Evolutionary conservation across 2,329 filamentous ascomycete genomes (phyloP).

Genomic region (Xylaria sp.): DNA sequence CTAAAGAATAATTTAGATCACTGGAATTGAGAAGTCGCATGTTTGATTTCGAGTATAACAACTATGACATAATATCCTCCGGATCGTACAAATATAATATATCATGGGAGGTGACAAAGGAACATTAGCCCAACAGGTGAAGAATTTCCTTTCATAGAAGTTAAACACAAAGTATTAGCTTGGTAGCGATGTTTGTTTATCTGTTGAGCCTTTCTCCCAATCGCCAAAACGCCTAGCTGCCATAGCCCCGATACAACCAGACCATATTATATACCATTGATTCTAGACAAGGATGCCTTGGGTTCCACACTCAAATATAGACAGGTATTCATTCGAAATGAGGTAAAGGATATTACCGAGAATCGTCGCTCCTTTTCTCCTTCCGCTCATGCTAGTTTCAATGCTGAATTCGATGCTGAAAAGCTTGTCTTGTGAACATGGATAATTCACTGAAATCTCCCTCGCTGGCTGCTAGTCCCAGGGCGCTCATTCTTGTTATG

Average conservation of each 20-base stretch:
- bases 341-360: background rate
- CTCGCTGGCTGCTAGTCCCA: background rate
- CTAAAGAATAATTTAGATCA: background rate
- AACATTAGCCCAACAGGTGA: background rate
- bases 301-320: background rate
- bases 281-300: background rate
- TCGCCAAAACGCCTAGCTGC: background rate
- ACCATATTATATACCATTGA: background rate
- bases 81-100: too few relatives aligned
- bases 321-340: background rate
- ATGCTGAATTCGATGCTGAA: background rate
- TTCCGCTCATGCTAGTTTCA: background rate
- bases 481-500: background rate
- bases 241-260: background rate
- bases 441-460: background rate
- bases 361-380: background rate
- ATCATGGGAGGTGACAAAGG: background rate
- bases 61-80: too few relatives aligned
- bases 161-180: background rate
- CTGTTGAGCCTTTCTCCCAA: background rate
- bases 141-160: background rate
- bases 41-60: background rate
- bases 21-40: too few relatives aligned
- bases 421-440: background rate
- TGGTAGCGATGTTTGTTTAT: background rate